Conservation (phyloP, 768 basidiomycete genomes). For the Tulasnella sp. region DNA sequence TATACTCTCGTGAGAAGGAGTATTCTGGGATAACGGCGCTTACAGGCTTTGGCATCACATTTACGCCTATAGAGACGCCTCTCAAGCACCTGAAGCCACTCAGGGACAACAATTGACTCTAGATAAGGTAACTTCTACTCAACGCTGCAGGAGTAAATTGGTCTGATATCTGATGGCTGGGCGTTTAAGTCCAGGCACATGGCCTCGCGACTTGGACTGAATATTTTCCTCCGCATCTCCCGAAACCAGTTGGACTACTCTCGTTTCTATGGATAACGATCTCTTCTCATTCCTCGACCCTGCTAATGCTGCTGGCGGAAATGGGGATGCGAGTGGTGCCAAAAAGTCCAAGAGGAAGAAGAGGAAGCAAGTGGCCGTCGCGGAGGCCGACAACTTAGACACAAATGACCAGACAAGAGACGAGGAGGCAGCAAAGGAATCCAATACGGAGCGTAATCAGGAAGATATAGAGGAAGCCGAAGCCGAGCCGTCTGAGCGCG, state of each 20-base stretch:
- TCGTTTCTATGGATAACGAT: slow-evolving; percentile 26
- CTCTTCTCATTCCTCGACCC: slow-evolving; percentile 62
- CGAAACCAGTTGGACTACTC: not conserved
- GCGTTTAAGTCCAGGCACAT: too few species aligned
- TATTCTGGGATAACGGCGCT: too few species aligned
- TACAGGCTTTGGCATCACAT: too few species aligned
- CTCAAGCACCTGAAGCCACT: too few species aligned
- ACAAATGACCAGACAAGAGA: slow-evolving; percentile 25
- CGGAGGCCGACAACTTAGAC: not conserved
- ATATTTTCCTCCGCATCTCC: slow-evolving; percentile 5
- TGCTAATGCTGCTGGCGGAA: slow-evolving; percentile 14
- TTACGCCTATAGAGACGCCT: too few species aligned
- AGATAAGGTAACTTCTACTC: too few species aligned
- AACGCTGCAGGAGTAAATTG: too few species aligned
- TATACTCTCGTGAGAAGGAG: too few species aligned
- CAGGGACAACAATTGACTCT: too few species aligned
- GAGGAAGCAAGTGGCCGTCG: slow-evolving; percentile 22
- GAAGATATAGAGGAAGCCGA: slow-evolving; percentile 27
- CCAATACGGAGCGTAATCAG: slow-evolving; percentile 27
- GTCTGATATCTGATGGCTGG: too few species aligned
- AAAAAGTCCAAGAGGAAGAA: slow-evolving; percentile 19
- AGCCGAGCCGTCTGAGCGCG: slow-evolving; percentile 31
- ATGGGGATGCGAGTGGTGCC: not conserved
- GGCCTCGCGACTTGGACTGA: not conserved
- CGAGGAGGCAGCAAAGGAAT: slow-evolving; percentile 25